Conservation (phyloP, 352 stramenopile species). For the Globisporangium middletonii region DNA sequence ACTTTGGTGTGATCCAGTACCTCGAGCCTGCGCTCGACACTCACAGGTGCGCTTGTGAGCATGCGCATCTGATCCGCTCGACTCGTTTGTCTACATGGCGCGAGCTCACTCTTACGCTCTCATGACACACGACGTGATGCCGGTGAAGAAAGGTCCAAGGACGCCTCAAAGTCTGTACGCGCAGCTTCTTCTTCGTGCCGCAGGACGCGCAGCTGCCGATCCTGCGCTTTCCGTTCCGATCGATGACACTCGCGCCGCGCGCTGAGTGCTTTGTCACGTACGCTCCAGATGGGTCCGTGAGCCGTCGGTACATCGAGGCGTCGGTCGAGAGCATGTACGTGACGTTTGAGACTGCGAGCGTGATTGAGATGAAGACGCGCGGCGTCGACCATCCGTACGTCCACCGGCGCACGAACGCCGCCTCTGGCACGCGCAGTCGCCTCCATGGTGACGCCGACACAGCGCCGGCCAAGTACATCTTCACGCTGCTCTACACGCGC, state of each 20-base stretch:
- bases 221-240: conserved; percentile 83
- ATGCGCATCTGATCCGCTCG: too few relatives aligned
- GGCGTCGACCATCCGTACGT: conserved; percentile 81
- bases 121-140: too few relatives aligned
- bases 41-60: conserved; percentile 29
- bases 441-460: conserved; percentile 12
- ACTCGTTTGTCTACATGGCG: not conserved
- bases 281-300: not conserved
- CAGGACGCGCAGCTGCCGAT: conserved; percentile 76
- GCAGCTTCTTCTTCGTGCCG: conserved; percentile 91
- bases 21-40: conserved; percentile 44
- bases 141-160: conserved; percentile 55
- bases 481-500: conserved; percentile 79
- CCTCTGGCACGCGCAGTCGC: not conserved
- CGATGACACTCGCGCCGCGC: conserved; percentile 56
- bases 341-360: conserved; percentile 6
- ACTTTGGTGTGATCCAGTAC: conserved; percentile 81
- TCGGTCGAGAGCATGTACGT: not conserved
- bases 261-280: conserved; percentile 36
- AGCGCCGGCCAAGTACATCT: conserved; percentile 69
- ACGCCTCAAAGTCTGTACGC: conserved; percentile 83
- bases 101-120: not conserved
- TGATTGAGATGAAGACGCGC: conserved; percentile 86
- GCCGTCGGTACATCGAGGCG: not conserved
- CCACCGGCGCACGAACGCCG: not conserved